Evolutionary conservation across 805 yeast genomes (phyloP), one percentile per base, ranked within the genome.

Genomic region (Candida piceae): DNA sequence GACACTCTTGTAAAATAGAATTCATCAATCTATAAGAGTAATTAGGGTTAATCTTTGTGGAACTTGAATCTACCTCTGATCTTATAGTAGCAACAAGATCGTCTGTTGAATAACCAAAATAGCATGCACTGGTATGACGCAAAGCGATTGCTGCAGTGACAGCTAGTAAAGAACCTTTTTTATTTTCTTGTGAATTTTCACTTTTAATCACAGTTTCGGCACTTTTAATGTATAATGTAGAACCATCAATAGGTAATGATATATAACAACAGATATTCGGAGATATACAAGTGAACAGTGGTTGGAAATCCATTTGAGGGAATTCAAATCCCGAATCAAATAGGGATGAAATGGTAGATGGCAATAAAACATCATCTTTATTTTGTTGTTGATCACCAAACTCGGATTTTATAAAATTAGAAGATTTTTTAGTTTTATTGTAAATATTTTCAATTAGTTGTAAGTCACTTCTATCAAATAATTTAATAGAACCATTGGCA

Each of bases 121-220:
- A 84, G 48, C 89, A 84, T 0, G 88, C 75, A 37, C 72, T 69
- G 0, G 93, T 76, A 55, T 84, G 87, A 6, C 78, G 61, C 20
- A 72, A 66, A 0, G 94, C 85, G 34, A 85, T 58, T 0, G 76
- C 80, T 1, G 76, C 78, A 0, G 84, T 70, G 1, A 76, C 59
- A 2, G 68, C 47, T n/a, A 61, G 55, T 28, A 69, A 39, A 11
- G 64, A 62, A 3, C 66, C 66, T 22, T 49, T 51, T 30, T 36
- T 50, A 16, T 46, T 44, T 13, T 50, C 42, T 9, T 49, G 44
- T 7, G 35, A 30, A 16, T 48, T 45, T 4, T 35, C 35, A 13
- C 46, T 32, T 21, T 45, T 47, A 7, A 49, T 38, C 7, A 34
- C 40, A 7, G 54, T 41, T 29, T 48, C 46, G 4, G 50, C 48